Conservation (phyloP, 2,329 filamentous ascomycete species). For the Pezicula radicicola region DNA sequence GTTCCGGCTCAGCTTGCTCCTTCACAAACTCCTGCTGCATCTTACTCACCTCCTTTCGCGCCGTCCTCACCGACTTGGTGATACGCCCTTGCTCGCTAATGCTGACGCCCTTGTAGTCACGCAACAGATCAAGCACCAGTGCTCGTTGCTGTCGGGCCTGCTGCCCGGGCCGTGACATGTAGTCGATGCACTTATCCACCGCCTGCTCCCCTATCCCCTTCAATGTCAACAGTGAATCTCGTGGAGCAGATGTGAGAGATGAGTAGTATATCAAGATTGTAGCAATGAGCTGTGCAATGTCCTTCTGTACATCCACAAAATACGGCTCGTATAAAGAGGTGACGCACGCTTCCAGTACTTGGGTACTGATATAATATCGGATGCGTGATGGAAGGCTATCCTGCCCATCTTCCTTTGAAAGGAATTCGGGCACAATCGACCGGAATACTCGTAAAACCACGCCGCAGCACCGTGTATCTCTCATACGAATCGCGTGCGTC, state of each 20-base stretch:
- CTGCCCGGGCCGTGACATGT: constrained; percentile 54
- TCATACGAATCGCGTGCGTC: constrained; percentile 84
- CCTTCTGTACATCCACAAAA: constrained; percentile 94
- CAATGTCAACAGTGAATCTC: constrained; percentile 72
- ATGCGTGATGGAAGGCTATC: constrained; percentile 56
- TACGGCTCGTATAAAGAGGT: constrained; percentile 91
- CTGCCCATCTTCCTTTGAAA: constrained; percentile 36
- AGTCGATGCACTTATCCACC: constrained; percentile 61
- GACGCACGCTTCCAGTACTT: constrained; percentile 87
- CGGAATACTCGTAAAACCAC: constrained; percentile 85
- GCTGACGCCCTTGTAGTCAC: constrained; percentile 83
- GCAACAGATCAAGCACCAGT: constrained; percentile 78
- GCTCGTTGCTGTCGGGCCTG: constrained; percentile 76
- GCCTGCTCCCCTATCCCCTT: constrained; percentile 71
- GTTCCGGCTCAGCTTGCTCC: constrained; percentile 25
- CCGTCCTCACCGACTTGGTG: constrained; percentile 43
- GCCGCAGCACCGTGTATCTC: constrained; percentile 83
- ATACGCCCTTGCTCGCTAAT: constrained; percentile 93
- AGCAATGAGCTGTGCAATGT: constrained; percentile 84
- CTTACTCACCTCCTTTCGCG: constrained; percentile 48
- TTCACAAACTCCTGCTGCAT: constrained; percentile 68
- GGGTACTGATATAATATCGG: constrained; percentile 83
- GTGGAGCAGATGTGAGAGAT: constrained; percentile 65
- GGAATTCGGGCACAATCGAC: constrained; percentile 78
- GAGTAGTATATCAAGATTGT: constrained; percentile 78